These are phyloP conservation scores for Tilletiopsis washingtonensis DNA, from an alignment of 1,284 basidiomycete species.

Conservation along the genomic window DNA sequence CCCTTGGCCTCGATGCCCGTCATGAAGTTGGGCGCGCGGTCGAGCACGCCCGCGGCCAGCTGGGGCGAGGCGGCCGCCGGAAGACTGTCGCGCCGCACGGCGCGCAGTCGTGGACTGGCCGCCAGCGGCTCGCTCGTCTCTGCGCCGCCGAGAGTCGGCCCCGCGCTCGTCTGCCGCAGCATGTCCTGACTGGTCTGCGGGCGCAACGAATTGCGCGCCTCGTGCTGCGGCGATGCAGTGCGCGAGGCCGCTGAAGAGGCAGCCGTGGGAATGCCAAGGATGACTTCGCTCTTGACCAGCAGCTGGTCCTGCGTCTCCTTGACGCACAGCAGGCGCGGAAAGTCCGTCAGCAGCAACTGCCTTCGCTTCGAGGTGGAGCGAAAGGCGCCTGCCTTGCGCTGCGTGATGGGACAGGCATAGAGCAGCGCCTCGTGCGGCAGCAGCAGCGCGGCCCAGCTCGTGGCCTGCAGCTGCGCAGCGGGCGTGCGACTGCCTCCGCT, in stretches of 20 bases:
- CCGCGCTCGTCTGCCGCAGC: neutral
- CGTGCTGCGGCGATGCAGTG: slow-evolving; percentile 35
- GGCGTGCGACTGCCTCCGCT: neutral
- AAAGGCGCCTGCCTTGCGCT: slow-evolving; percentile 30
- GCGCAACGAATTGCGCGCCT: slow-evolving; percentile 14
- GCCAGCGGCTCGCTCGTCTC: neutral
- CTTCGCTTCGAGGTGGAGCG: slow-evolving; percentile 49
- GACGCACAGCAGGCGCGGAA: slow-evolving; percentile 53
- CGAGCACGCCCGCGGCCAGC: neutral
- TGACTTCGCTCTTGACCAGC: slow-evolving; percentile 51
- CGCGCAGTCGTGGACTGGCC: neutral
- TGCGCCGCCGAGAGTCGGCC: neutral
- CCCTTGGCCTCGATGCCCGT: slow-evolving; percentile 20
- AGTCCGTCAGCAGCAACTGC: slow-evolving; percentile 53
- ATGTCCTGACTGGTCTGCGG: slow-evolving; percentile 12
- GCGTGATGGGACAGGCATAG: slow-evolving; percentile 34
- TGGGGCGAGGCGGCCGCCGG: neutral
- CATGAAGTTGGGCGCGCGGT: slow-evolving; percentile 22
- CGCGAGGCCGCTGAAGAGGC: too few species aligned
- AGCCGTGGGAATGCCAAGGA: slow-evolving; percentile 47
- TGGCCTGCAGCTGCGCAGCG: neutral
- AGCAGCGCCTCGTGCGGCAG: slow-evolving; percentile 34
- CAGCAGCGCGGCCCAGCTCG: slow-evolving; percentile 31
- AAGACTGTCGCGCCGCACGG: neutral
- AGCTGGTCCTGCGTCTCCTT: slow-evolving; percentile 49